Conservation (phyloP, 2,329 filamentous ascomycete species). For the Scytalidium lignicola region DNA sequence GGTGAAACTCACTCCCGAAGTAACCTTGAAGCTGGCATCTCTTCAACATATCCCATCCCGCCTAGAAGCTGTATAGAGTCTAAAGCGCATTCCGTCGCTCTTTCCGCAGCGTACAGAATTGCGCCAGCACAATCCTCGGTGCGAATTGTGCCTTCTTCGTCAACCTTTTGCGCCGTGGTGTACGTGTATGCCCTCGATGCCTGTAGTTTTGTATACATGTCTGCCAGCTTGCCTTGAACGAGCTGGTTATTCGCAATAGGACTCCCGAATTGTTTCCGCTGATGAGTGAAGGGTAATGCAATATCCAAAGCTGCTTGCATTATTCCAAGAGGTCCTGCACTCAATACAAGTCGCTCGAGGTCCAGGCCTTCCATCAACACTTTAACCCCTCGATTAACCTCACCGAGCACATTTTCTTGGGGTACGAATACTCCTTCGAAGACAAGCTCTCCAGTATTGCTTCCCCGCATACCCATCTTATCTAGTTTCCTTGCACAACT, state of each 20-base stretch:
- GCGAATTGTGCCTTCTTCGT: constrained; percentile 66
- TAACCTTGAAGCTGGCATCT: constrained; percentile 84
- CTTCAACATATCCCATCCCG: constrained; percentile 93
- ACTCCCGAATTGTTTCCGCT: constrained; percentile 78
- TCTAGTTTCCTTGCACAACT: constrained; percentile 86
- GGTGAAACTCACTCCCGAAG: constrained; percentile 51
- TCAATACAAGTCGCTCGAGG: constrained; percentile 86
- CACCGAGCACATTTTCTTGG: constrained; percentile 71
- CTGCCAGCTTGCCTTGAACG: constrained; percentile 85
- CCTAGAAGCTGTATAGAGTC: constrained; percentile 91
- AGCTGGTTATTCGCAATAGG: constrained; percentile 92
- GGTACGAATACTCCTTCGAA: constrained; percentile 92
- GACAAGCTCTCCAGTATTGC: constrained; percentile 89
- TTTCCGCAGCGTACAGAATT: constrained; percentile 87
- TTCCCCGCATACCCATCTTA: constrained; percentile 97
- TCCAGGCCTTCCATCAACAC: constrained; percentile 97
- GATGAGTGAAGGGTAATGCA: constrained; percentile 81
- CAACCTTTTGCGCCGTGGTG: constrained; percentile 70
- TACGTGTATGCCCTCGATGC: constrained; percentile 86
- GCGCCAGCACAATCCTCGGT: constrained; percentile 94
- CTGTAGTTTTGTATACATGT: constrained; percentile 95
- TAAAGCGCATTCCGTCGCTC: constrained; percentile 79
- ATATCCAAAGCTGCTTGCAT: constrained; percentile 92
- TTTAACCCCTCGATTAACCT: constrained; percentile 74
- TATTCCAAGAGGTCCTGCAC: constrained; percentile 82